Percentiles rank a stretch among this genome's conserved stretches.
These are phyloP conservation scores for Metarhizium robertsii DNA, from an alignment of 2,329 filamentous ascomycete species.

Conservation along the genomic window DNA sequence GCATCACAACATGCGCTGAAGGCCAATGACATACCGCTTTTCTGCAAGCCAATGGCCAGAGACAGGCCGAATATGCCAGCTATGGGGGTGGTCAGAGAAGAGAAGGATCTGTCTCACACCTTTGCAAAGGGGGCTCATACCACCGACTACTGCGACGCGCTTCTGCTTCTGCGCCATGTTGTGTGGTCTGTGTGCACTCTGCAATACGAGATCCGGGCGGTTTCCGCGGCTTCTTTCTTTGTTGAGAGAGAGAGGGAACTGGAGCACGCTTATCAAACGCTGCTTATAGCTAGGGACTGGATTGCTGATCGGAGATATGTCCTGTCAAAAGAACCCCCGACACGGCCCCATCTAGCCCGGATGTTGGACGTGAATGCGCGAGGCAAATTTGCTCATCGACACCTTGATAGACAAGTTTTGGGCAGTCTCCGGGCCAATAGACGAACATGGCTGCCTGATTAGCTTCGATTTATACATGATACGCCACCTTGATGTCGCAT, in stretches of 20 bases:
- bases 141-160: constrained; percentile 8
- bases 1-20: not conserved
- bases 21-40: constrained; percentile 8
- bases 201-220: not conserved
- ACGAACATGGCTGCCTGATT: not conserved
- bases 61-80: constrained; percentile 17
- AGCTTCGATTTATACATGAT: constrained; percentile 1
- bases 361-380: not conserved
- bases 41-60: constrained; percentile 13
- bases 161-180: constrained; percentile 1
- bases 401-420: not conserved
- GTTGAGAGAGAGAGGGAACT: not conserved
- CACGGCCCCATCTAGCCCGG: too few relatives aligned
- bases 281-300: not conserved
- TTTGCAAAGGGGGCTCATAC: constrained; percentile 1
- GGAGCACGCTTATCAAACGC: not conserved
- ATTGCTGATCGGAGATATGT: too few relatives aligned
- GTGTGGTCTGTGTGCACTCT: not conserved
- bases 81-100: not conserved
- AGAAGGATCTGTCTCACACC: not conserved
- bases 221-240: not conserved
- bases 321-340: too few relatives aligned
- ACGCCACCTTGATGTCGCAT: not conserved
- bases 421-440: not conserved
- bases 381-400: not conserved